Evolutionary conservation across 177 flowering plant species (phyloP).

Genomic region (Vitis hybrid): DNA sequence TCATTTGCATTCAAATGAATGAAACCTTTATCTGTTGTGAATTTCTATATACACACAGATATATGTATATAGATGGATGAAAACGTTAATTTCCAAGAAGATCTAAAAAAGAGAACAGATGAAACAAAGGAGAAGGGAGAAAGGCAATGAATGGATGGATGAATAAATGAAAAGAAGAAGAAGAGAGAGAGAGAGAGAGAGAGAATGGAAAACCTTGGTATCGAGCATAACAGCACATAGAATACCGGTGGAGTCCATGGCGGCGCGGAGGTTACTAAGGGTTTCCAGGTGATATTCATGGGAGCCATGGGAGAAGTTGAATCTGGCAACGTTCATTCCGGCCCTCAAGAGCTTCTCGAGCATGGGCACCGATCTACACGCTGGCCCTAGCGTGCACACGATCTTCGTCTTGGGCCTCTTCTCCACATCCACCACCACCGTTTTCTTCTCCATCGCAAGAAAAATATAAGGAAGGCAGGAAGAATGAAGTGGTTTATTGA

Average conservation of each 20-base stretch:
- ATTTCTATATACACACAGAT: too few species aligned
- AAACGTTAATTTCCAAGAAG: too few species aligned
- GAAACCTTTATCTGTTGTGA: too few species aligned
- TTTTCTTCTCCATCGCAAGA: background rate
- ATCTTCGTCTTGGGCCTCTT: conserved; percentile 59
- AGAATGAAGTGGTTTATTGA: too few species aligned
- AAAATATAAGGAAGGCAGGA: too few species aligned
- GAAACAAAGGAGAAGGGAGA: background rate
- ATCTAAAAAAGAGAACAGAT: background rate
- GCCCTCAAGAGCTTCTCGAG: conserved; percentile 64
- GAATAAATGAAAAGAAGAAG: too few species aligned
- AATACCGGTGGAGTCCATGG: conserved; percentile 65
- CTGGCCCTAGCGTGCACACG: conserved; percentile 73
- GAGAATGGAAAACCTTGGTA: conserved; percentile 51
- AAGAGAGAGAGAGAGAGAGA: background rate
- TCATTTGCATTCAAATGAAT: too few species aligned
- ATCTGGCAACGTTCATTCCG: conserved; percentile 84
- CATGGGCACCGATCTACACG: conserved; percentile 65
- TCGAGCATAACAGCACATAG: conserved; percentile 86
- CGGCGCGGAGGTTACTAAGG: conserved; percentile 56
- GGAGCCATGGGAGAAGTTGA: conserved; percentile 85
- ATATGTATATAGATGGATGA: too few species aligned
- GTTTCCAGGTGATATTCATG: conserved; percentile 73
- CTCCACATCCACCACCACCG: conserved; percentile 2
- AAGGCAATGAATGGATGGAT: background rate